These are phyloP conservation scores for Rasamsonia emersonii DNA, from an alignment of 2,329 filamentous ascomycete genomes.

Conservation along the genomic window DNA sequence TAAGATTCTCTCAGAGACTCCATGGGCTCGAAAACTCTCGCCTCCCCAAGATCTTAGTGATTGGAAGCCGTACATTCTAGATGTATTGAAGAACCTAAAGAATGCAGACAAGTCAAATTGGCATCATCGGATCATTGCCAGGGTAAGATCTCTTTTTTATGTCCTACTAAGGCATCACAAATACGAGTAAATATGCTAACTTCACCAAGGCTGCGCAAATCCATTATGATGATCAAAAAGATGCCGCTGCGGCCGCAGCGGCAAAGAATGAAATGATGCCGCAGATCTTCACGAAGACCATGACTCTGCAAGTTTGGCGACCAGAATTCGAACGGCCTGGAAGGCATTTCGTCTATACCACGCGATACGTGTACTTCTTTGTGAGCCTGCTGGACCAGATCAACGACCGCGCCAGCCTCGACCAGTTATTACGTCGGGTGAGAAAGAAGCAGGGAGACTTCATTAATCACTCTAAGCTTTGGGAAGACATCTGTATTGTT, in stretches of 20 bases:
- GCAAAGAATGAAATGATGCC: slow-evolving; percentile 72
- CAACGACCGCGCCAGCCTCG: slow-evolving; percentile 65
- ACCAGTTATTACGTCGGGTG: slow-evolving; percentile 68
- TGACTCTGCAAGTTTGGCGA: slow-evolving; percentile 91
- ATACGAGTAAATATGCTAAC: slow-evolving; percentile 22
- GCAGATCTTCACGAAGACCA: slow-evolving; percentile 88
- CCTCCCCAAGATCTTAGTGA: slow-evolving; percentile 41
- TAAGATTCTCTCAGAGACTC: slow-evolving; percentile 44
- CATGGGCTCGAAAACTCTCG: slow-evolving; percentile 46
- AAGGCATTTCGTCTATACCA: slow-evolving; percentile 84
- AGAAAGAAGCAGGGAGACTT: slow-evolving; percentile 73
- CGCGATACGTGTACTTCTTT: slow-evolving; percentile 77
- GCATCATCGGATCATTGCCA: slow-evolving; percentile 85
- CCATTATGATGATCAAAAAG: slow-evolving; percentile 49
- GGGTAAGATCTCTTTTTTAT: slow-evolving; percentile 42
- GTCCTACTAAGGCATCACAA: slow-evolving; percentile 11
- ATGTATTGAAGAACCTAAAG: slow-evolving; percentile 48
- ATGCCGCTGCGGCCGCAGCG: slow-evolving; percentile 45
- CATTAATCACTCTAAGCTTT: slow-evolving; percentile 54
- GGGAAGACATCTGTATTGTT: slow-evolving; percentile 51
- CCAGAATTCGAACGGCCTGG: slow-evolving; percentile 78
- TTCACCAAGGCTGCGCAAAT: slow-evolving; percentile 46
- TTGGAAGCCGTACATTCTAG: slow-evolving; percentile 55
- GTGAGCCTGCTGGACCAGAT: slow-evolving; percentile 64
- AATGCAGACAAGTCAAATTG: slow-evolving; percentile 83